Evolutionary conservation across 805 yeast species (phyloP), one percentile per base, ranked within the genome.

Genomic region (Danielozyma ontarioensis): DNA sequence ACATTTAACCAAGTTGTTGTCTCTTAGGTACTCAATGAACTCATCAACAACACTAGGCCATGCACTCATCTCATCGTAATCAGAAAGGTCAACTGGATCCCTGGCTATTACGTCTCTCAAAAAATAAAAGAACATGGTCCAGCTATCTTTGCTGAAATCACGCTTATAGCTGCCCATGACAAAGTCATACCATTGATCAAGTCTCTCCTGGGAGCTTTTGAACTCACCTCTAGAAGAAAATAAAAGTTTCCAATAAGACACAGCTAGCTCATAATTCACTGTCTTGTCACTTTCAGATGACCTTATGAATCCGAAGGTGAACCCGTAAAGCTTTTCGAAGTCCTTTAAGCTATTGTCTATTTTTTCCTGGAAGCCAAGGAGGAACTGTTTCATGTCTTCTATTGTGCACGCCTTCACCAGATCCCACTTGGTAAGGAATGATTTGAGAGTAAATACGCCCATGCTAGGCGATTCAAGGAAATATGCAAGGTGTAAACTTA

Each of bases 1-100:
- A 3, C 15, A 21, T 13, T 22, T 23, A 13, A 40, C 28, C 26
- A 49, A 41, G 13, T 40, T 50, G 17, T 49, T 46, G 8, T 59
- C 68, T 17, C 48, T 45, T 44, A 68, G 62, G 48, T 68, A 68
- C 42, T 83, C 94, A 15, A 86, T 83, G 51, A 76, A 90, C 37
- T 79, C 86, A 54, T 90, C 98, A 43, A 90, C 76, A 13, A 86
- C 63, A 34, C 84, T 76, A 4, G 97, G 98, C 97, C 97, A 90
- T 1, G 96, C 84, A 16, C 83, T 88, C 45, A 74, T 72, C 42
- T 82, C 93, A 46, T 83, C 89, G 55, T 88, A 89, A 2, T 57
- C 59, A 12, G 59, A 57, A 4, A 90, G 62, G 1, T 50, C 41
- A 3, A 17, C 39, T 0, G 83, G 76, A 38, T 85, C 83, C 3